Evolutionary conservation across 2,329 filamentous ascomycete species (phyloP), one percentile per base, ranked within the genome.

Genomic region (Mycosphaerelloides madeirae): DNA sequence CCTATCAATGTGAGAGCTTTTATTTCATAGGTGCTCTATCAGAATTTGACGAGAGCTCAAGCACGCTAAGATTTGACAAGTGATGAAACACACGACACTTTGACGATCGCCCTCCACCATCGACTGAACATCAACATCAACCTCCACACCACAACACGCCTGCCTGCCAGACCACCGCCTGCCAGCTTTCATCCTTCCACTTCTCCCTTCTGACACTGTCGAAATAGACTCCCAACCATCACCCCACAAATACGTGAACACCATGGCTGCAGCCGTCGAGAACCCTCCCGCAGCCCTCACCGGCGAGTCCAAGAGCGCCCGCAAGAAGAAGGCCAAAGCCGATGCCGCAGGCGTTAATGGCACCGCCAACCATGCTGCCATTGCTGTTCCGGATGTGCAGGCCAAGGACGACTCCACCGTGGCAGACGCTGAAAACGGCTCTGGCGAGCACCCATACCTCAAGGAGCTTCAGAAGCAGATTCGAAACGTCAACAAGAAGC

Each of bases 391-490:
- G n/a, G 44, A 56, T 22, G 36, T 41, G 11, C 33, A 39, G 7
- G 48, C 48, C 11, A 55, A 57, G 31, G 59, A 62, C 20, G 43
- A 46, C 34, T 59, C 56, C 3, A 52, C 50, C 15, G 50, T 60
- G 8, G 53, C 53, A 12, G 53, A 58, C 18, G 44, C 44, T 31
- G 82, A 87, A 45, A 25, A 25, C 22, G 80, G 80, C 48, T 62
- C 66, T 51, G 73, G 72, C 50, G 90, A 96, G 65, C 89, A 80
- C 60, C 75, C 82, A 31, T 89, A 91, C 70, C 78, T 96, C 64
- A 88, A 83, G 65, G 91, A 97, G 66, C 76, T 97, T 38, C 82
- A 91, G 64, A 96, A 95, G 90, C 88, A 81, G 68, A 86, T 96
- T 59, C 89, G 91, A 63, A 95, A 93, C 68, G 73, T 93, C 62